Conservation (phyloP, 2,329 filamentous ascomycete species). For the Diaporthe citri region DNA sequence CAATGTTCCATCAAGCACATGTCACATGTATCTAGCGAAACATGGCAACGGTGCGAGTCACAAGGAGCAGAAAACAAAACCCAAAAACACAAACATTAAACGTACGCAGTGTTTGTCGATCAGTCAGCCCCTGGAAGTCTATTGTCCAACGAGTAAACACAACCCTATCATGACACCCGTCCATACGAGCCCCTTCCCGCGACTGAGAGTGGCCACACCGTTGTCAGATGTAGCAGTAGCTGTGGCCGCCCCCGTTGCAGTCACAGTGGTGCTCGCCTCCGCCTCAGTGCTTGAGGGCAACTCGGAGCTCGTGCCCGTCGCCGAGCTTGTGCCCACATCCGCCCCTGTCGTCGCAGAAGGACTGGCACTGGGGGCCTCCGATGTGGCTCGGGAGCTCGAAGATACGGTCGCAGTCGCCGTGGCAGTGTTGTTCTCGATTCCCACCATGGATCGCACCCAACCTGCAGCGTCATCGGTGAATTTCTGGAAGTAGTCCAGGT, state of each 20-base stretch:
- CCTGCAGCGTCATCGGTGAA: slow-evolving; percentile 44
- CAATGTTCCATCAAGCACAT: not conserved
- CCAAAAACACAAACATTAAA: slow-evolving; percentile 1
- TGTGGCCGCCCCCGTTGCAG: not conserved
- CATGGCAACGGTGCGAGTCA: not conserved
- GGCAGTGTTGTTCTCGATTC: not conserved
- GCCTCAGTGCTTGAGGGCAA: not conserved
- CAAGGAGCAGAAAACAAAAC: not conserved
- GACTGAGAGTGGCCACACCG: not conserved
- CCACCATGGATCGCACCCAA: slow-evolving; percentile 33
- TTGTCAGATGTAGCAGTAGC: not conserved
- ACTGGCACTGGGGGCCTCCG: not conserved
- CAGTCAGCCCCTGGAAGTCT: slow-evolving; percentile 8
- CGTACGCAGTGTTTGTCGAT: not conserved
- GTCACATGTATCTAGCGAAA: slow-evolving; percentile 16
- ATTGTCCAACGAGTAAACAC: slow-evolving; percentile 10
- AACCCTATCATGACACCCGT: not conserved
- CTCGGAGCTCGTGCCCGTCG: not conserved
- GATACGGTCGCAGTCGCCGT: not conserved
- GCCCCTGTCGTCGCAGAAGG: not conserved
- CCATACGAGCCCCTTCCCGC: not conserved
- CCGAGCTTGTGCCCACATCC: not conserved
- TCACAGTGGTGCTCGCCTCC: not conserved
- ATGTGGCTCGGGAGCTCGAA: slow-evolving; percentile 1
- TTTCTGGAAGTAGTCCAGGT: slow-evolving; percentile 55